Evolutionary conservation across 129 eudicot species (phyloP), one percentile per base, ranked within the genome.

Genomic region (Apium graveolens): DNA sequence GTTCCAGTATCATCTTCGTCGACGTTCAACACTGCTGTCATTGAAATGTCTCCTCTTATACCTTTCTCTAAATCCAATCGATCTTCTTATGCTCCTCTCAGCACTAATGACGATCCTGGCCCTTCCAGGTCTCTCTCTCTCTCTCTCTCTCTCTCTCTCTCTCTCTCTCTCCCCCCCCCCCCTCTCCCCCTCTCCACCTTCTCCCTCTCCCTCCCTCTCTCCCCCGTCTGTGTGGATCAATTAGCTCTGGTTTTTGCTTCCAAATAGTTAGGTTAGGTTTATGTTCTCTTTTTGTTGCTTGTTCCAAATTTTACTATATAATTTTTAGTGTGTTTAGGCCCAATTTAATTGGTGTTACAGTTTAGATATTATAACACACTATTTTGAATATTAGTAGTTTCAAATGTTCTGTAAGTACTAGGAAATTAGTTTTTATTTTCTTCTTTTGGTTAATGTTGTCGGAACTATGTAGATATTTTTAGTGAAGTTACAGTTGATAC

Each of bases 61-160:
- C 37, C 42, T 75, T 60, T 60, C 55, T 75, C 78, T 13, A 84
- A 87, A 51, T 75, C 78, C 2, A 84, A 87, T 62, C 82, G 81
- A 51, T 78, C 90, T 26, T 78, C 90, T 26, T 91, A 93, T 77
- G 85, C 96, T 79, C 97, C 97, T 81, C 86, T 91, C 48, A 88
- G 93, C 78, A 93, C 98, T 7, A 17, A 44, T 69, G 93, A 93
- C 38, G 97, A 91, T 89, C 97, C 93, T 16, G 90, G 89, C 11
- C 86, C 92, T 66, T 93, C 97, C 21, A 86, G 92, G 95, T 44
- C 0, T 42, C 48, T 44, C 48, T 44, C 48, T 44, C 14, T 3
- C 14, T 44, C 48, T 44, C 48, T 44, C 48, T 44, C 14, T 11
- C 14, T 44, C 48, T 44, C 48, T 44, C 48, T 44, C 48, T 44